Evolutionary conservation across 257 asterid species (phyloP).

Genomic region (Petunia axillaris): DNA sequence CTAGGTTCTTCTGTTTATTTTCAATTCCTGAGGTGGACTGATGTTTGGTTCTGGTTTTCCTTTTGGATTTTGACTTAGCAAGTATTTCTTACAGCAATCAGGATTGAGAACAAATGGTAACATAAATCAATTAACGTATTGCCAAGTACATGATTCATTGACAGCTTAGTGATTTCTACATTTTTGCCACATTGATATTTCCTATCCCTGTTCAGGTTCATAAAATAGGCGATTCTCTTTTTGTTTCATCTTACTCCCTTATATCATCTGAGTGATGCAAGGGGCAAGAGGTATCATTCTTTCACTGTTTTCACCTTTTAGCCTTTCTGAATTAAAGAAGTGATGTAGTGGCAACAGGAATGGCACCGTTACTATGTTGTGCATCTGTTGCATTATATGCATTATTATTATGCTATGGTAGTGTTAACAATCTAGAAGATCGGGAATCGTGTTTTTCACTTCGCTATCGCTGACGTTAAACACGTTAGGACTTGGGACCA

Average conservation of each 20-base stretch:
- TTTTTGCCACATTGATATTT: neutral
- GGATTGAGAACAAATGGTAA: neutral
- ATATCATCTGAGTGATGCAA: neutral
- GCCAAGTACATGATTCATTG: neutral
- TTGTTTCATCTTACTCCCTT: conserved; percentile 8
- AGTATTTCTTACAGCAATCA: conserved; percentile 8
- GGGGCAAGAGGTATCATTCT: neutral
- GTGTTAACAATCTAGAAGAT: too few relatives aligned
- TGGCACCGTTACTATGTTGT: neutral
- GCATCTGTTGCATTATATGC: conserved; percentile 11
- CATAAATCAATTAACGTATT: neutral
- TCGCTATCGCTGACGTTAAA: too few relatives aligned
- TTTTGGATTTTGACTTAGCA: neutral
- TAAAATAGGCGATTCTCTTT: conserved; percentile 8
- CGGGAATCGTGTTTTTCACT: too few relatives aligned
- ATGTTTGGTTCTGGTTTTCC: neutral
- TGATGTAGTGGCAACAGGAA: neutral
- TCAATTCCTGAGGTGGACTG: conserved; percentile 6
- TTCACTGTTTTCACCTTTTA: conserved; percentile 1
- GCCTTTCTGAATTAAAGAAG: neutral
- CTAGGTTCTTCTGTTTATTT: neutral
- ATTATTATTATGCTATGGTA: too few relatives aligned
- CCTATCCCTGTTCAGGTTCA: neutral
- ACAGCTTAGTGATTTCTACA: neutral
- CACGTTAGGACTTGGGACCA: too few relatives aligned